These are phyloP conservation scores for Sphagnum magellanicum DNA, from an alignment of 228 moss, liverwort and hornwort genomes.

Conservation along the genomic window DNA sequence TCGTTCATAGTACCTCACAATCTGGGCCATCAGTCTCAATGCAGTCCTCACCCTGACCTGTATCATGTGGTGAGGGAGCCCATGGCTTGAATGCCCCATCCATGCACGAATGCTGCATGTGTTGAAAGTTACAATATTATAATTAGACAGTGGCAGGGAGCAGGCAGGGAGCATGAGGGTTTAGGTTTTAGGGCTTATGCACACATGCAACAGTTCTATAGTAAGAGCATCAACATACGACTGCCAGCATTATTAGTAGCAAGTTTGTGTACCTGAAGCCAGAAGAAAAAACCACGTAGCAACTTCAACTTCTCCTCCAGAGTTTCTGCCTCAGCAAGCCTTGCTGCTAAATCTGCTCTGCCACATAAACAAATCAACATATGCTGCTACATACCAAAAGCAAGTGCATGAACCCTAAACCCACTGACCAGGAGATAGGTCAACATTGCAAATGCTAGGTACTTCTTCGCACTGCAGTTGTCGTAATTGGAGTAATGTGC, in stretches of 20 bases:
- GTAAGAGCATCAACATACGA: neutral
- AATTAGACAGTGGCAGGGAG: neutral
- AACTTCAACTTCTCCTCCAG: constrained; percentile 46
- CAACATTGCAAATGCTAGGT: no score
- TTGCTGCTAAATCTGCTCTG: constrained; percentile 47
- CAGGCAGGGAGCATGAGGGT: neutral
- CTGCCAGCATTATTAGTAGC: neutral
- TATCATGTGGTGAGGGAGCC: constrained; percentile 18
- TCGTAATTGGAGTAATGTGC: no score
- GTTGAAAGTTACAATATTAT: neutral
- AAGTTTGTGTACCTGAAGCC: constrained; percentile 52
- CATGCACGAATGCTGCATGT: constrained; percentile 74
- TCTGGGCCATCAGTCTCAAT: constrained; percentile 50
- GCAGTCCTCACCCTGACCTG: constrained; percentile 38
- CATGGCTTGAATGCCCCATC: constrained; percentile 77
- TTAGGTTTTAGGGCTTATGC: no score
- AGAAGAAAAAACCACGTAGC: constrained; percentile 75
- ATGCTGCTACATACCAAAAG: no score
- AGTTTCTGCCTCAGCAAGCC: constrained; percentile 30
- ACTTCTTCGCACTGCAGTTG: no score
- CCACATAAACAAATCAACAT: neutral
- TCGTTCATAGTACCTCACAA: constrained; percentile 20
- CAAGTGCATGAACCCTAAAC: no score
- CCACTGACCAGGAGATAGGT: no score
- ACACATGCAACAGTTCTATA: no score